A percentile compares a stretch with the other conserved stretches of the same genome.
phyloP scores from a whole-genome alignment of 1,139 yeast species.

The Casaregolazyma lundiana region DNA sequence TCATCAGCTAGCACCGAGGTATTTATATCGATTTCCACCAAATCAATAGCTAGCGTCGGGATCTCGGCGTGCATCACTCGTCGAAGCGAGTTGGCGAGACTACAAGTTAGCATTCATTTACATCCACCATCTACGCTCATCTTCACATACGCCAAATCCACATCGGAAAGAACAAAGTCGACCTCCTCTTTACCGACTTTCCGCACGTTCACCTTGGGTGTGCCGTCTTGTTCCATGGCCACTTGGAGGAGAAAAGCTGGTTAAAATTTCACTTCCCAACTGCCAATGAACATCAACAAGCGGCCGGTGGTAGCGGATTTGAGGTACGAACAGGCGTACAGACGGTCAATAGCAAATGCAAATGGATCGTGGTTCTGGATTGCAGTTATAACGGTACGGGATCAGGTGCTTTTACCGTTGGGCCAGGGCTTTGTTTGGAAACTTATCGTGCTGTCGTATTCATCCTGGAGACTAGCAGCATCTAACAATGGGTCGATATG shows the following conservation, averaged over 20 bases:
- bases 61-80: slow-evolving; percentile 93
- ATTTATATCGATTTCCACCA: slow-evolving; percentile 89
- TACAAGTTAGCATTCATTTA: slow-evolving; percentile 12
- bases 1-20: slow-evolving; percentile 97
- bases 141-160: slow-evolving; percentile 59
- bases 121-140: not conserved
- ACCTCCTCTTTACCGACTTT: slow-evolving; percentile 81
- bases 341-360: slow-evolving; percentile 31
- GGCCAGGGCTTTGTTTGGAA: slow-evolving; percentile 53
- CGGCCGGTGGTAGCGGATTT: slow-evolving; percentile 30
- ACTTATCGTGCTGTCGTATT: slow-evolving; percentile 36
- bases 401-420: slow-evolving; percentile 36
- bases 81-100: slow-evolving; percentile 83
- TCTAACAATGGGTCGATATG: slow-evolving; percentile 22
- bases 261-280: slow-evolving; percentile 1
- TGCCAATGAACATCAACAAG: slow-evolving; percentile 1
- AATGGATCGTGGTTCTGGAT: slow-evolving; percentile 28
- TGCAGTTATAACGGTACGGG: slow-evolving; percentile 30
- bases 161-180: slow-evolving; percentile 82
- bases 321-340: slow-evolving; percentile 31
- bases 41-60: slow-evolving; percentile 90
- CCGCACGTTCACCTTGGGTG: slow-evolving; percentile 85
- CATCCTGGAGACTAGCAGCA: slow-evolving; percentile 37
- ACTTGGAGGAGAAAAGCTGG: not conserved
- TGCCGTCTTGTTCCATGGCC: slow-evolving; percentile 40